Evolutionary conservation across 345 rosid genomes (phyloP), one percentile per base, ranked within the genome.

Genomic region (Salix udensis): DNA sequence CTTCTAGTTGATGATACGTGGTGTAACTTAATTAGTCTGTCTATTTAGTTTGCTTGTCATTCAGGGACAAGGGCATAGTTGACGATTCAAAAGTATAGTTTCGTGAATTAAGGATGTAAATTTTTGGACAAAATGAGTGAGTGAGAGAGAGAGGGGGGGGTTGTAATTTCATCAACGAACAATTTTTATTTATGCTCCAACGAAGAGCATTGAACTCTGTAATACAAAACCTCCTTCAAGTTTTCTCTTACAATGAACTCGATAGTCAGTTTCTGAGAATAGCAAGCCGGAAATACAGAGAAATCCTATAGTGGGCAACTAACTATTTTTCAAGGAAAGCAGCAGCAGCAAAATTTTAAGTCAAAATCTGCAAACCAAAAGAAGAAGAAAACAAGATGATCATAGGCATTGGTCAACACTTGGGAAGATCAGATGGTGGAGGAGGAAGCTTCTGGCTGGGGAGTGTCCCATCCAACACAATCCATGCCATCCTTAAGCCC

Each of bases 391-490:
- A 66, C 7, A 66, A 66, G 0, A 34, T 7, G 36, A 28, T 12
- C 40, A 16, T 36, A 23, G 75, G 75, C 24, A 58, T 58, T 40
- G 55, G 3, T 76, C 74, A 77, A 62, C 79, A 77, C 18, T 64
- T 77, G 7, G 74, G 79, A 70, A 70, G 74, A 44, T 77, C 74
- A 3, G 70, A 30, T 2, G 79, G 79, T 3, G 65, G 69, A 28
- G 79, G 74, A 30, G 60, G 74, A 34, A 77, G 64, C 74, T 77
- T 70, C 79, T 77, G 73, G 34, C 70, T 70, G 2, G 74, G 79
- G 34, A 70, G 74, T 31, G 50, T n/a, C 7, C 74, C 64, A 16
- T 70, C 74, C 31, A 77, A 34, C 2, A 77, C 69, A 21, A 70
- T 62, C 79, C 64, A 77, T 8, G 31, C 70, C 74, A 70, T 61